Evolutionary conservation across 441 rosid species (phyloP).

Genomic region (Eruca vesicaria): DNA sequence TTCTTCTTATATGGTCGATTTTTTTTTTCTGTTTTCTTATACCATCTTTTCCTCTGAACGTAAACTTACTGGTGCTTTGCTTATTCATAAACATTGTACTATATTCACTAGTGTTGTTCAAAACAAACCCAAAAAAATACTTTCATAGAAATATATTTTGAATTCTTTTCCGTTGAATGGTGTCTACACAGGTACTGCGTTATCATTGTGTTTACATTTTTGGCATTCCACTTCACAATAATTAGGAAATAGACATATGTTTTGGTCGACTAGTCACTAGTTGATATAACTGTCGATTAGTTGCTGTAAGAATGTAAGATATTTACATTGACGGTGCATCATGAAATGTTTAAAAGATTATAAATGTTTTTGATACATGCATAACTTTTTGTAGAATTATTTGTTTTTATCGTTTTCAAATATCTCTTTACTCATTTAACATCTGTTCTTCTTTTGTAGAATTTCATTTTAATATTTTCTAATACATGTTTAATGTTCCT

Average conservation of each 20-base stretch:
- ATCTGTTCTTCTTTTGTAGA: too few relatives aligned
- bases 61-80: slow-evolving; percentile 8
- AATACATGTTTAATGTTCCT: too few relatives aligned
- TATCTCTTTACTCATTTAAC: too few relatives aligned
- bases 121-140: background rate
- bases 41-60: background rate
- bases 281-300: background rate
- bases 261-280: background rate
- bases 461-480: too few relatives aligned
- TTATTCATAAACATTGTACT: slow-evolving; percentile 5
- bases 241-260: background rate
- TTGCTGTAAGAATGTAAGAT: background rate
- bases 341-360: background rate
- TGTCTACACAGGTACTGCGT: background rate
- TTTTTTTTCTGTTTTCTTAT: background rate
- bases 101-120: background rate
- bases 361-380: background rate
- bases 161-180: background rate
- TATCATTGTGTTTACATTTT: slow-evolving; percentile 1
- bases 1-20: background rate
- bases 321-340: background rate
- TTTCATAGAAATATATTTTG: background rate
- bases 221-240: slow-evolving; percentile 11
- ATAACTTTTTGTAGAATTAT: too few relatives aligned
- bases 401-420: too few relatives aligned